Evolutionary conservation across 2,329 filamentous ascomycete species (phyloP).

Genomic region (Ascosphaera apis): DNA sequence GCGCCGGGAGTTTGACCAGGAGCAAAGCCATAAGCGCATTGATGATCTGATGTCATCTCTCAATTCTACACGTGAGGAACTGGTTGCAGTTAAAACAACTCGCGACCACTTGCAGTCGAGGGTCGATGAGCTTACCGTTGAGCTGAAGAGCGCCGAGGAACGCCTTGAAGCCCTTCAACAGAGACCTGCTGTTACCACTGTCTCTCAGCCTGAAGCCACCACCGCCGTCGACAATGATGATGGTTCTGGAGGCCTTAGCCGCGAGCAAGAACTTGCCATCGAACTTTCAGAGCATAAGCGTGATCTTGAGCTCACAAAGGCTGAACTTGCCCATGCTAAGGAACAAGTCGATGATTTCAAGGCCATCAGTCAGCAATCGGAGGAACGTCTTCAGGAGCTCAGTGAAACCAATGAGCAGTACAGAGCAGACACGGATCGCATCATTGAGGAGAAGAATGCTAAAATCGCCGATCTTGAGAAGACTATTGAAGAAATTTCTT

Average conservation of each 20-base stretch:
- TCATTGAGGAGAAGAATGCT: slow-evolving; percentile 53
- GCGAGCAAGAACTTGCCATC: slow-evolving; percentile 57
- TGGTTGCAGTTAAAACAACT: slow-evolving; percentile 65
- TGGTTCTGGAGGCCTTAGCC: slow-evolving; percentile 32
- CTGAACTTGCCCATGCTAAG: slow-evolving; percentile 61
- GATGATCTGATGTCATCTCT: slow-evolving; percentile 72
- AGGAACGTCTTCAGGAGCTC: slow-evolving; percentile 65
- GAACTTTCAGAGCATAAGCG: slow-evolving; percentile 73
- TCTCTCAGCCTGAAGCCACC: slow-evolving; percentile 17
- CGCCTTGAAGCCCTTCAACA: slow-evolving; percentile 60
- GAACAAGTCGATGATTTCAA: slow-evolving; percentile 72
- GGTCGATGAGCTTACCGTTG: slow-evolving; percentile 71
- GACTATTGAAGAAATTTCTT: slow-evolving; percentile 59
- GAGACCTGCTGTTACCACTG: slow-evolving; percentile 42
- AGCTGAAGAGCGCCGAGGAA: slow-evolving; percentile 75
- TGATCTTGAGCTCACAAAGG: slow-evolving; percentile 57
- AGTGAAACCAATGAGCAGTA: slow-evolving; percentile 67
- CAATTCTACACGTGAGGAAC: slow-evolving; percentile 61
- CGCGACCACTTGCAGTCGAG: slow-evolving; percentile 73
- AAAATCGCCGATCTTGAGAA: slow-evolving; percentile 64
- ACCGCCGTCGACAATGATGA: slow-evolving; percentile 25
- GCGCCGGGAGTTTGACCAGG: slow-evolving; percentile 72
- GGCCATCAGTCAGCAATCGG: slow-evolving; percentile 61
- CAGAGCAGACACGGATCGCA: slow-evolving; percentile 58
- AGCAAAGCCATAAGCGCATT: slow-evolving; percentile 73